These are phyloP conservation scores for Sporobolomyces roseus DNA, from an alignment of 768 basidiomycete genomes.

Conservation along the genomic window DNA sequence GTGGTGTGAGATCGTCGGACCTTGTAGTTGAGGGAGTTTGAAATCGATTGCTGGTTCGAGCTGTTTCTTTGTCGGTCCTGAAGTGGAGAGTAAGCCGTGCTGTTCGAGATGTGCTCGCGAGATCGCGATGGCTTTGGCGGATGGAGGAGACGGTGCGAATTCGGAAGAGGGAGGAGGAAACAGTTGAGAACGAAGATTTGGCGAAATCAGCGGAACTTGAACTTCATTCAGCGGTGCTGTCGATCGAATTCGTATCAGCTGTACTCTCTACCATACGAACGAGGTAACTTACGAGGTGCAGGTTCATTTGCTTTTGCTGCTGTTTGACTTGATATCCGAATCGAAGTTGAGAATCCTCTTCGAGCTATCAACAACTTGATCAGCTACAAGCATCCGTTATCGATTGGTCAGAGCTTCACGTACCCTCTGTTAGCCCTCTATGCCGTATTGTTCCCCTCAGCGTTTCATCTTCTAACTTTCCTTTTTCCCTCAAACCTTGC, in stretches of 20 bases:
- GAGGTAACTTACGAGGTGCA: neutral
- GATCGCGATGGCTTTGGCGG: constrained; percentile 21
- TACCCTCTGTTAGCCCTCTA: neutral
- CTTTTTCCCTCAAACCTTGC: neutral
- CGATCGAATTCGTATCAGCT: no score
- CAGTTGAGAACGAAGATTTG: constrained; percentile 29
- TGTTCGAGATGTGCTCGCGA: constrained; percentile 25
- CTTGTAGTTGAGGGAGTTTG: constrained; percentile 77
- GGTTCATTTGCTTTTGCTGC: neutral
- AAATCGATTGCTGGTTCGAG: constrained; percentile 64
- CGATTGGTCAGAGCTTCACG: neutral
- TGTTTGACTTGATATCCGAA: neutral
- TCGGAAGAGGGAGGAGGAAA: constrained; percentile 24
- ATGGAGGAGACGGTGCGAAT: constrained; percentile 22
- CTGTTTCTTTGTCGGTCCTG: neutral
- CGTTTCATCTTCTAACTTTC: neutral
- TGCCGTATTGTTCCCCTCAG: neutral
- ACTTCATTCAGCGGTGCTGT: constrained; percentile 30
- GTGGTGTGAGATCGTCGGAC: constrained; percentile 75
- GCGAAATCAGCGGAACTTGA: constrained; percentile 38
- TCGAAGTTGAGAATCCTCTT: constrained; percentile 1
- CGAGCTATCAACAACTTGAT: no score
- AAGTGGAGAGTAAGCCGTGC: constrained; percentile 27
- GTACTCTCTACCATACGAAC: neutral
- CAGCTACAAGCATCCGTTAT: neutral